Percentiles rank a stretch among this genome's conserved stretches.
Evolutionary conservation across 345 rosid genomes (phyloP).

Genomic region (Eucalyptus lansdowneana): DNA sequence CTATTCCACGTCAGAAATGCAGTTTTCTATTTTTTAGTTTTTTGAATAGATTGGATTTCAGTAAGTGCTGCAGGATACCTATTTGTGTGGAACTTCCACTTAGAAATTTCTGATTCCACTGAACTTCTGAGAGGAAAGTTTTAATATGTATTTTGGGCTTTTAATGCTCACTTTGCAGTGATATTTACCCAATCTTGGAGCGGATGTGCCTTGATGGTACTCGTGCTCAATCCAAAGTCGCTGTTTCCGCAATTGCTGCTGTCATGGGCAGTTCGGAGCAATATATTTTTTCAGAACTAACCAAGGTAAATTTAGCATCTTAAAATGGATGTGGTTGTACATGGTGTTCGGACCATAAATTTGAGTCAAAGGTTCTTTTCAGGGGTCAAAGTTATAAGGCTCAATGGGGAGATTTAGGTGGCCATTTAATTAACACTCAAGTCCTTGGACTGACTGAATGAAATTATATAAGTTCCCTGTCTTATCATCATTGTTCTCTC

Average conservation of each 20-base stretch:
- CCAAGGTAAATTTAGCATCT: conserved; percentile 41
- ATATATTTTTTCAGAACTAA: conserved; percentile 34
- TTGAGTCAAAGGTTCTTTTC: neutral
- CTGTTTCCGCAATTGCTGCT: conserved; percentile 77
- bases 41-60: neutral
- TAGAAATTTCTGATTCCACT: neutral
- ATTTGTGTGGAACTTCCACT: neutral
- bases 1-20: neutral
- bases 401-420: neutral
- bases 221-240: conserved; percentile 70
- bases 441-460: neutral
- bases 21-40: neutral
- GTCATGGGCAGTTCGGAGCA: conserved; percentile 40
- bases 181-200: conserved; percentile 52
- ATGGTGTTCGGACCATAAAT: neutral
- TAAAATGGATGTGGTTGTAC: neutral
- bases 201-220: conserved; percentile 64
- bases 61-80: neutral
- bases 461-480: neutral
- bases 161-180: conserved; percentile 19
- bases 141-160: neutral
- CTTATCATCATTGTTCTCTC: neutral
- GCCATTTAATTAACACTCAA: neutral
- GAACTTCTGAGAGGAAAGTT: neutral
- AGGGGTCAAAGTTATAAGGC: neutral